Conservation (phyloP, 768 basidiomycete species). For the Psilocybe azurescens region DNA sequence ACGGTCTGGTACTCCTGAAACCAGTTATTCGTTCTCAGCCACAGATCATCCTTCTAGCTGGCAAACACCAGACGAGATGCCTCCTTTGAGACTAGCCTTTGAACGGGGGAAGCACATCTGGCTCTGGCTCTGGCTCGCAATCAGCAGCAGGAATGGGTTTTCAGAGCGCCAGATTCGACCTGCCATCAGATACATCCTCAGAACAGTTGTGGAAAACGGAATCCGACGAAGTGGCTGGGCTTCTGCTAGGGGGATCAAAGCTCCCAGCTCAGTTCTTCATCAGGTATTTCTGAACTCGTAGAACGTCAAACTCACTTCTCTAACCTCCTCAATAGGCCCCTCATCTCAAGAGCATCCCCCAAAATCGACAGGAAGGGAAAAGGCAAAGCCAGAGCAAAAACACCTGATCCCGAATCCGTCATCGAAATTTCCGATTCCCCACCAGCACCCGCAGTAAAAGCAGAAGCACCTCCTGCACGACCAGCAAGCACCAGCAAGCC, state of each 20-base stretch:
- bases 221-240: slow-evolving; percentile 11
- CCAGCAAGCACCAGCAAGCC: slow-evolving; percentile 22
- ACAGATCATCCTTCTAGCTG: neutral
- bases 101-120: neutral
- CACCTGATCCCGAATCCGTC: slow-evolving; percentile 11
- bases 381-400: slow-evolving; percentile 22
- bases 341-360: neutral
- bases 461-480: slow-evolving; percentile 12
- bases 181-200: slow-evolving; percentile 3
- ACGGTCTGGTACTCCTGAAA: neutral
- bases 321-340: neutral
- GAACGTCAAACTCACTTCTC: neutral
- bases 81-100: neutral
- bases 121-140: neutral
- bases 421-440: slow-evolving; percentile 19
- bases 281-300: neutral
- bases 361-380: slow-evolving; percentile 21
- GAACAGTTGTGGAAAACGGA: slow-evolving; percentile 1
- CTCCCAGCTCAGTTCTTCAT: slow-evolving; percentile 1
- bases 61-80: neutral
- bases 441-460: slow-evolving; percentile 3
- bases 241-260: neutral
- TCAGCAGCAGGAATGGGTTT: neutral
- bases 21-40: neutral
- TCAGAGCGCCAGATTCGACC: neutral